Base-by-base conservation (phyloP, 768 basidiomycete genomes). In the Leucosporidium yakuticum region DNA sequence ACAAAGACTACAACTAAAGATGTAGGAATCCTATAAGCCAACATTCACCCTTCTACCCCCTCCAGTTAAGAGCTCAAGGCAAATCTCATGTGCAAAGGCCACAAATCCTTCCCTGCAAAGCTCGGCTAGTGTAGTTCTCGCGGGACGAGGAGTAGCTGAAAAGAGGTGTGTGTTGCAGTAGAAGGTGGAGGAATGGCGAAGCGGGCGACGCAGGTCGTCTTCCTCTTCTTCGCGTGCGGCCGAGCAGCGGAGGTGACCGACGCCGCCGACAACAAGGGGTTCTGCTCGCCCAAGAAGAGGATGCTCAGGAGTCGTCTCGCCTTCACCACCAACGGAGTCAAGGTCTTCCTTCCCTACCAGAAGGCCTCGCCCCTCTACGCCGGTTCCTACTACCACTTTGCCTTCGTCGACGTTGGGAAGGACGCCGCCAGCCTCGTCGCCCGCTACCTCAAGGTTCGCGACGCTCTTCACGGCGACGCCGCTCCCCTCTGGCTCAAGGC, bases 401-500 rank as follows among this genome's bases (percentile, higher is more conserved):
- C 60, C 4, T 27, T 29, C 19, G 29, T 21, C 60, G 60, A 60
- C 60, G 60, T 48, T 20, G 60, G 60, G 29, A 36, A 36, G 34
- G 47, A 49, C 20, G 19, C 49, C 60, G 19, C 17, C 20, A 2
- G 2, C 36, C 4, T 60, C 29, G 60, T 60, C 47, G 6, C 4
- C 1, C 7, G 8, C 2, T 60, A 49, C 47, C 27, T 60, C 60
- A 1, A 0, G 3, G 60, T 19, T 4, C 34, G 60, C 25, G 60
- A 60, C 47, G 29, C 27, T 1, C 25, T 19, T 27, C 23, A 19
- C n/a, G 60, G 47, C 29, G 34, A 7, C 17, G 19, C 0, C 19
- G 47, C 47, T 0, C 23, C 27, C 12, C 39, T 60, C 25, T 49
- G 69, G 62, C 23, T 83, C 79, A 57, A 78, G 80, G 56, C 77